Percentiles rank a stretch among this genome's conserved stretches.
phyloP scores from a whole-genome alignment of 2,329 filamentous ascomycete species.

The Ciborinia camelliae region DNA sequence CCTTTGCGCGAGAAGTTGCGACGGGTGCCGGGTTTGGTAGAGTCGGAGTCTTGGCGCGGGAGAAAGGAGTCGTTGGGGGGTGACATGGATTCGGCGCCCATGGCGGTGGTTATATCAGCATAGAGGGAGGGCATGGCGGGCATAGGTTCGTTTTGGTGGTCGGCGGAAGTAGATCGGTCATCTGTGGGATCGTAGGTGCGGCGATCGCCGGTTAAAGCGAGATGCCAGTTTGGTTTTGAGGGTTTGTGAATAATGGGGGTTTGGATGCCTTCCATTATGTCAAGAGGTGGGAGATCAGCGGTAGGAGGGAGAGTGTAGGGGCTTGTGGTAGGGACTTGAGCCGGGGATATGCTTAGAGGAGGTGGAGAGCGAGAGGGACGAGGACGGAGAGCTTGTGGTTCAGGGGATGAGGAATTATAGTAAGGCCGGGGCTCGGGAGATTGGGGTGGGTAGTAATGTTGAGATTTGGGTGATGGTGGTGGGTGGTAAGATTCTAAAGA shows the following conservation, averaged over 20 bases:
- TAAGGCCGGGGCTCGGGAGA: not conserved
- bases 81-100: slow-evolving; percentile 3
- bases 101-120: not conserved
- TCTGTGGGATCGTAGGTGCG: slow-evolving; percentile 14
- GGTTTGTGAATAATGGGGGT: not conserved
- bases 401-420: not conserved
- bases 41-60: not conserved
- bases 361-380: slow-evolving; percentile 10
- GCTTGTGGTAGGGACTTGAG: not conserved
- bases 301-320: not conserved
- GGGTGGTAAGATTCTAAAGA: not conserved
- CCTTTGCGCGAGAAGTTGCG: slow-evolving; percentile 17
- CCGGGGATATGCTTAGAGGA: not conserved
- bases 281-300: slow-evolving; percentile 9
- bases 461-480: slow-evolving; percentile 9
- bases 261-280: slow-evolving; percentile 13
- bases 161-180: not conserved
- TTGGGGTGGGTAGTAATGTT: not conserved
- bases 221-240: slow-evolving; percentile 9
- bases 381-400: slow-evolving; percentile 2
- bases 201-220: slow-evolving; percentile 14
- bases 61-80: not conserved
- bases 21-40: not conserved
- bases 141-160: slow-evolving; percentile 12
- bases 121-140: slow-evolving; percentile 12